Base-by-base conservation (phyloP, 129 eudicot genomes). In the Flaveria linearis region DNA sequence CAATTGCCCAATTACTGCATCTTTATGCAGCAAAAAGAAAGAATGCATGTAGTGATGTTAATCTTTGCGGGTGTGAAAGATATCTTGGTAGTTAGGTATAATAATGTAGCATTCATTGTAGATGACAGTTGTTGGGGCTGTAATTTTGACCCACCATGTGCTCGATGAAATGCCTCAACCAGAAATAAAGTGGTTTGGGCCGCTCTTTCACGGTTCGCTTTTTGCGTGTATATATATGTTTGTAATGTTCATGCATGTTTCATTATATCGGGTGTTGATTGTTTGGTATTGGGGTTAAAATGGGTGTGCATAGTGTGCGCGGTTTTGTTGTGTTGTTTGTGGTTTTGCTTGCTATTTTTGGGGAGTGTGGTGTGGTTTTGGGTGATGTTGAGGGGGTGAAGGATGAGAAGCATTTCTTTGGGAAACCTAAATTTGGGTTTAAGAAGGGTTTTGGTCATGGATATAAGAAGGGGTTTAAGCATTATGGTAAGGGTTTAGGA, bases 401-500 rank as follows among this genome's bases (percentile, higher is more conserved):
- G 22, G 87, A 79, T 52, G 72, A 79, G 23, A 83, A 83, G 84
- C 18, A 50, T 49, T 69, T 83, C 42, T 63, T 79, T 72, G 74
- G 83, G 23, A 80, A 74, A n/a, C 84, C 77, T 79, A 74, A 52
- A 71, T 51, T 42, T 50, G 84, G 81, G 58, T 78, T 83, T 74
- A 60, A 77, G 52, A 71, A 41, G 30, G 83, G 86, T 26, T 69
- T 83, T 50, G 80, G 83, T 72, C 83, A 62, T 83, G 80, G 78
- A 78, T 79, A 78, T 75, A 79, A 70, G 82, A 83, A 78, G 77
- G 81, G 84, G 56, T 83, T 50, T 73, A 77, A 62, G 57, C 80
- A 68, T 67, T 80, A 18, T 30, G 82, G 78, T 2, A 84, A 84
- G 46, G 85, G 84, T 33, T 2, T 39, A 18, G 82, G 86, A 0